phyloP scores from a whole-genome alignment of 805 yeast species.

The Candida nemodendra region DNA sequence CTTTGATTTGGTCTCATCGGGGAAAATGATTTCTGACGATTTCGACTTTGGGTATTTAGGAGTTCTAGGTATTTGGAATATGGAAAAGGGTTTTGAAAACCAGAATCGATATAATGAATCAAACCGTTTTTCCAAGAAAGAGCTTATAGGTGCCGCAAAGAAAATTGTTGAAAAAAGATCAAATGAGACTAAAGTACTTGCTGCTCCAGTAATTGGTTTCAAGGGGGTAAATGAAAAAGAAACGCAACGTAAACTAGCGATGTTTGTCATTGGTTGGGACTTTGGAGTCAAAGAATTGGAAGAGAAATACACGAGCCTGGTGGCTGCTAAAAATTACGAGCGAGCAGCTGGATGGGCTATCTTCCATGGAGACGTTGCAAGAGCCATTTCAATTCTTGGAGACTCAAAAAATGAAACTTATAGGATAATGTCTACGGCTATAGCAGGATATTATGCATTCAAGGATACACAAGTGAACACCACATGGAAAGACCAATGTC shows the following conservation, averaged over 20 bases:
- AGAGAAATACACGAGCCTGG: constrained; percentile 56
- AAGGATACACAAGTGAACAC: constrained; percentile 57
- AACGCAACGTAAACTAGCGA: constrained; percentile 71
- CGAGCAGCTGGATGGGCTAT: constrained; percentile 99
- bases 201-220: constrained; percentile 40
- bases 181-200: constrained; percentile 46
- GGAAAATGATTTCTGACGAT: constrained; percentile 64
- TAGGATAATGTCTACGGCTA: constrained; percentile 85
- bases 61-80: constrained; percentile 87
- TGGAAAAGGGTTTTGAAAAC: constrained; percentile 49
- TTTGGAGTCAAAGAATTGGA: constrained; percentile 75
- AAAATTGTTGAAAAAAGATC: constrained; percentile 44
- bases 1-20: constrained; percentile 57
- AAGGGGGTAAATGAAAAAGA: constrained; percentile 48
- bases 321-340: constrained; percentile 60
- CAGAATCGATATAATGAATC: constrained; percentile 46
- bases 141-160: constrained; percentile 49
- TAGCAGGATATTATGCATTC: constrained; percentile 82
- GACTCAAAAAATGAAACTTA: constrained; percentile 69
- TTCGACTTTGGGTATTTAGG: constrained; percentile 87
- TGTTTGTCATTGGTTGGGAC: constrained; percentile 90
- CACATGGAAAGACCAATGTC: constrained; percentile 92
- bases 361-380: constrained; percentile 81
- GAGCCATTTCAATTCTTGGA: constrained; percentile 77
- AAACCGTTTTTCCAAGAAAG: constrained; percentile 36